These are phyloP conservation scores for Penicillium manginii DNA, from an alignment of 495 filamentous ascomycete genomes.

Conservation along the genomic window DNA sequence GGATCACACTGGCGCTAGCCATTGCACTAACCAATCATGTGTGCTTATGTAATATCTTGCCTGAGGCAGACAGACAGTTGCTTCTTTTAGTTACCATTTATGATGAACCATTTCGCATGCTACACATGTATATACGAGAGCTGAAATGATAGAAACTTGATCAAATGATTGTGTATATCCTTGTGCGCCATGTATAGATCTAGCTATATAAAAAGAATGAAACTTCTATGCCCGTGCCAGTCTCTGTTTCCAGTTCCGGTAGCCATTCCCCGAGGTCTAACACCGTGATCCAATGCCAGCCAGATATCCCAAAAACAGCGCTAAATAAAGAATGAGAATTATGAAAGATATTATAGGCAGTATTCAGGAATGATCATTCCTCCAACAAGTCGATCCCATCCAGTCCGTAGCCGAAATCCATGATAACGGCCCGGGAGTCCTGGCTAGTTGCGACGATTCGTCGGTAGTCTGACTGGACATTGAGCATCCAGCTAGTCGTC, in stretches of 20 bases:
- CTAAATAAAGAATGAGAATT: conserved; percentile 16
- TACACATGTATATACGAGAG: not conserved
- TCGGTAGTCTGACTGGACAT: conserved; percentile 92
- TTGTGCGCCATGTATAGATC: conserved; percentile 12
- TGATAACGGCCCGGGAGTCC: conserved; percentile 85
- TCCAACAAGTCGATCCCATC: conserved; percentile 53
- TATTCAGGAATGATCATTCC: conserved; percentile 33
- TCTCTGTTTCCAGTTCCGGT: not conserved
- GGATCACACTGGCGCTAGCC: conserved; percentile 39
- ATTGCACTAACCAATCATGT: conserved; percentile 33
- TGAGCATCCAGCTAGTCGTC: conserved; percentile 95
- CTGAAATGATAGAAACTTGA: not conserved
- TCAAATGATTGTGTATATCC: conserved; percentile 5
- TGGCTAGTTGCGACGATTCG: conserved; percentile 92
- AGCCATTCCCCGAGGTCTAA: conserved; percentile 4
- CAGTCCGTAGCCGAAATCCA: conserved; percentile 69
- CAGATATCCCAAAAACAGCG: conserved; percentile 18
- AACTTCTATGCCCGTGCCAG: conserved; percentile 16
- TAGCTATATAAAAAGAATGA: conserved; percentile 7
- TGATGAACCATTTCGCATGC: not conserved
- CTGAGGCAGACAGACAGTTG: conserved; percentile 15
- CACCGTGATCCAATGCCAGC: conserved; percentile 13
- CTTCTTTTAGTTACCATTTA: not conserved
- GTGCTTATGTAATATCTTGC: conserved; percentile 25
- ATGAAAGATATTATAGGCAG: conserved; percentile 21